Conservation (phyloP, 2,329 filamentous ascomycete genomes). For the Verticillium tricorpus region DNA sequence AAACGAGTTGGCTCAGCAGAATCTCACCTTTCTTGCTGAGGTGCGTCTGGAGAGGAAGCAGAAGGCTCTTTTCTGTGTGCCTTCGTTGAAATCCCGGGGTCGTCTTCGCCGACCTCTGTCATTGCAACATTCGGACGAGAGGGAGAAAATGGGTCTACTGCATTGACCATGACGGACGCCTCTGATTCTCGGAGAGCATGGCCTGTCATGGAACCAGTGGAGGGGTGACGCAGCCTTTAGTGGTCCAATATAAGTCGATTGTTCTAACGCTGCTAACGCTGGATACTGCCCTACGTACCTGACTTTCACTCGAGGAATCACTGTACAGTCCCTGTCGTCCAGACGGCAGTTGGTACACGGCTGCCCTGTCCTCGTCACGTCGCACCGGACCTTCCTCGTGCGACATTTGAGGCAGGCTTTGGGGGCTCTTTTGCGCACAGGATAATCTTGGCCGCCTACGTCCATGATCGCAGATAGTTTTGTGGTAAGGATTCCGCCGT, state of each 20-base stretch:
- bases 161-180: too few relatives aligned
- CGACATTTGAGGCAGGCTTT: conserved; percentile 47
- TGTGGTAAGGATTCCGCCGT: conserved; percentile 3
- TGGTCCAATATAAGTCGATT: neutral
- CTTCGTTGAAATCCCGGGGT: too few relatives aligned
- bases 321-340: conserved; percentile 39
- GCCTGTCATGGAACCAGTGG: too few relatives aligned
- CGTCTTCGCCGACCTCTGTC: too few relatives aligned
- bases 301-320: conserved; percentile 15
- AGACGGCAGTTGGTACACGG: conserved; percentile 50
- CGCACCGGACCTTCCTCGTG: conserved; percentile 45
- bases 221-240: neutral
- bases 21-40: too few relatives aligned
- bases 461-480: conserved; percentile 15
- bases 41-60: too few relatives aligned
- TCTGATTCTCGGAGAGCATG: too few relatives aligned
- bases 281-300: neutral
- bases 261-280: neutral
- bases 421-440: conserved; percentile 37
- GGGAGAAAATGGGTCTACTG: neutral
- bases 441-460: conserved; percentile 22
- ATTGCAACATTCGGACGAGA: neutral
- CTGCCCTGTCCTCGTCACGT: conserved; percentile 41
- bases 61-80: too few relatives aligned
- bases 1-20: too few relatives aligned